Evolutionary conservation across 768 basidiomycete genomes (phyloP), one percentile per base, ranked within the genome.

Genomic region (Chiua virens): DNA sequence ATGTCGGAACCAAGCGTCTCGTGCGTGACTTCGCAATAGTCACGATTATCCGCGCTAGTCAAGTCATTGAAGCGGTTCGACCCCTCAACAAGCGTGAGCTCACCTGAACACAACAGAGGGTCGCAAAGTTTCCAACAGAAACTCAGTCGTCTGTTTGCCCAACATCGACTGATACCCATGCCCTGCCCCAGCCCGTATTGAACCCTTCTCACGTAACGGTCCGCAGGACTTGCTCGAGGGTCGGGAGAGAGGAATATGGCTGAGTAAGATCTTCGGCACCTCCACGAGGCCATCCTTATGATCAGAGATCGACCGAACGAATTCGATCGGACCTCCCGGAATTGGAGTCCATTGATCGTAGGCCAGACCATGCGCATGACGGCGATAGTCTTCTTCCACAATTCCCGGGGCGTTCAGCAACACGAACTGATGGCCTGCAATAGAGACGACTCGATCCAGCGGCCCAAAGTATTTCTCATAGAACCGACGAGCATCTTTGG

Each of bases 171-270:
- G 90, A 63, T 89, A 93, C 4, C 91, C 90, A 49, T 79, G 79
- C 1, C 92, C 90, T 8, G 86, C 89, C 13, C 88, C 87, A 45
- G 85, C 79, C 15, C 78, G 78, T 57, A 96, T 90, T 8, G 79
- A 76, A 0, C 84, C 85, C 42, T 73, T 75, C 64, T 95, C 92
- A 54, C 92, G 78, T 20, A 83, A 55, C 1, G 87, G 84, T 15
- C 94, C 94, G 59, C 94, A 97, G 0, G 75, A 71, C 8, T 86
- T 86, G 5, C 79, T 78, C 49, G 89, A 88, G 1, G 86, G 79
- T 32, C 94, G 78, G 8, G 82, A 81, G 15, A 97, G 75, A 5
- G 94, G 94, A 41, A 97, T 92, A 65, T 98, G 94, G 46, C 80
- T 86, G 50, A 98, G 76, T 22, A 98, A 69, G 44, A 96, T 80